These are phyloP conservation scores for Penicillium atrosanguineum DNA, from an alignment of 495 filamentous ascomycete genomes.

Conservation along the genomic window DNA sequence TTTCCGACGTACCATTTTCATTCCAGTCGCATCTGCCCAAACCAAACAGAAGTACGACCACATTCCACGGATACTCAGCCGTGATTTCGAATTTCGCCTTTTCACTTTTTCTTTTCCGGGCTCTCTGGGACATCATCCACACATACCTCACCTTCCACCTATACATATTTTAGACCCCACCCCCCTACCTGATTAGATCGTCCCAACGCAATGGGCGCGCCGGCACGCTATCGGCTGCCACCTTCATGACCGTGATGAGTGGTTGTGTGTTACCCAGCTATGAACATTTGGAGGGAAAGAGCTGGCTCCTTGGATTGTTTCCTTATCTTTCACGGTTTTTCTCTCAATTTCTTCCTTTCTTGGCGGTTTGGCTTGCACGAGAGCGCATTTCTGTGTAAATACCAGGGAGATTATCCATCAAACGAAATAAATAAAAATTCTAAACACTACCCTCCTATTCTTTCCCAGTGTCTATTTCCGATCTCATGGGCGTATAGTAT, in stretches of 20 bases:
- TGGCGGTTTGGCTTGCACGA: background rate
- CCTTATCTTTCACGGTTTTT: background rate
- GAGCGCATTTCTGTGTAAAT: constrained; percentile 18
- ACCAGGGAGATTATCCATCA: constrained; percentile 6
- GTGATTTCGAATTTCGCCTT: background rate
- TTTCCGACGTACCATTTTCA: background rate
- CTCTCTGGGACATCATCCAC: constrained; percentile 9
- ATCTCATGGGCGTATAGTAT: too few species aligned
- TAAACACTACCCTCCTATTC: background rate
- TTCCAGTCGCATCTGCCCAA: background rate
- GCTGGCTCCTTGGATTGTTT: constrained; percentile 10
- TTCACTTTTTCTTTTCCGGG: background rate
- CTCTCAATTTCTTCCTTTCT: background rate
- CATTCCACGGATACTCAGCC: background rate
- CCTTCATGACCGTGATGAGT: constrained; percentile 28
- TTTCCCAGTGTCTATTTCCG: too few species aligned
- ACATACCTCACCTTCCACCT: constrained; percentile 13
- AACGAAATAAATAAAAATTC: constrained; percentile 18
- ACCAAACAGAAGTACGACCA: background rate
- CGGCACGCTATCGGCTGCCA: constrained; percentile 4
- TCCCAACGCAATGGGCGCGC: constrained; percentile 22
- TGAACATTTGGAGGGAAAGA: constrained; percentile 6
- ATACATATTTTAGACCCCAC: constrained; percentile 26
- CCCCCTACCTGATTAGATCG: constrained; percentile 15
- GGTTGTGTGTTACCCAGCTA: constrained; percentile 21